Evolutionary conservation across 106 monocot species (phyloP).

Genomic region (Phalaenopsis aphrodite): DNA sequence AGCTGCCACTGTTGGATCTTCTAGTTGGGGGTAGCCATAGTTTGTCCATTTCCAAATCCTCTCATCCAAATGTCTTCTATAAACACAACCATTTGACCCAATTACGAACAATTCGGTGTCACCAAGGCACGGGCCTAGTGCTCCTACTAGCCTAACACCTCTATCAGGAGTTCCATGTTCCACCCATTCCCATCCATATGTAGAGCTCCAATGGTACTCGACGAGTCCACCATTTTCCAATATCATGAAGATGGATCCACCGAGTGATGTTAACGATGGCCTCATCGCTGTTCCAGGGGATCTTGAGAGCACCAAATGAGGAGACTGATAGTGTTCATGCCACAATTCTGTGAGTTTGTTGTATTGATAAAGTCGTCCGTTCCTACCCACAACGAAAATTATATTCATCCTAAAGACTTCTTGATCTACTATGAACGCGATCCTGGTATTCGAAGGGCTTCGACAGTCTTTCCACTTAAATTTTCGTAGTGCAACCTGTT

Average conservation of each 20-base stretch:
- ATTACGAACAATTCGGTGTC: slow-evolving; percentile 53
- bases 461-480: slow-evolving; percentile 92
- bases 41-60: slow-evolving; percentile 63
- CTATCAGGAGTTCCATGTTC: slow-evolving; percentile 74
- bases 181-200: slow-evolving; percentile 84
- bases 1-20: slow-evolving; percentile 8
- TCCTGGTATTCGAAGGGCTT: slow-evolving; percentile 48
- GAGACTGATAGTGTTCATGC: slow-evolving; percentile 83
- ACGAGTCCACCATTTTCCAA: slow-evolving; percentile 61
- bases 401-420: slow-evolving; percentile 62
- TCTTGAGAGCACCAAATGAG: slow-evolving; percentile 62
- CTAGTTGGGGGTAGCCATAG: slow-evolving; percentile 33
- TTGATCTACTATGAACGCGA: slow-evolving; percentile 82
- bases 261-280: slow-evolving; percentile 34
- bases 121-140: slow-evolving; percentile 64
- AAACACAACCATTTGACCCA: slow-evolving; percentile 73
- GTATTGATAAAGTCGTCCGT: slow-evolving; percentile 81
- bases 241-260: slow-evolving; percentile 78
- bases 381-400: slow-evolving; percentile 52
- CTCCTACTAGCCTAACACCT: slow-evolving; percentile 40
- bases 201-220: slow-evolving; percentile 66
- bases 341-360: slow-evolving; percentile 76
- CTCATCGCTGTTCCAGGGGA: slow-evolving; percentile 67
- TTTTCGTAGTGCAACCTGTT: slow-evolving; percentile 57
- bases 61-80: slow-evolving; percentile 44